Conservation (phyloP, 768 basidiomycete genomes). For the Boletellus sp. region DNA sequence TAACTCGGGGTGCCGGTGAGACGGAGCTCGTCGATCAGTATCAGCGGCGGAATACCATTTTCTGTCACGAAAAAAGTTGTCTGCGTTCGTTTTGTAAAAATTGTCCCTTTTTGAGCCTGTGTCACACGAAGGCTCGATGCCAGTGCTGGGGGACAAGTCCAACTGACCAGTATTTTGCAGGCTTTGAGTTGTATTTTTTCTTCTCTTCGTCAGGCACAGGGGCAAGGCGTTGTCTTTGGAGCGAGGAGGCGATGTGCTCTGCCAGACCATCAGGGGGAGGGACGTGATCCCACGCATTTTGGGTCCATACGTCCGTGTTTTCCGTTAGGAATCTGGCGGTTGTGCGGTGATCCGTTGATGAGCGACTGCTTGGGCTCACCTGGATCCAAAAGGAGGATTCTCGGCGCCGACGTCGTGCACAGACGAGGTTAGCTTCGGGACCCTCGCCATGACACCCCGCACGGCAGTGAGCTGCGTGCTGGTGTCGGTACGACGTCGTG, state of each 20-base stretch:
- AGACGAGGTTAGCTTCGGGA: conserved; percentile 49
- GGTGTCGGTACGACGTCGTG: not conserved
- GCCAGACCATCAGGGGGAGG: conserved; percentile 78
- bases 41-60: conserved; percentile 56
- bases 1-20: conserved; percentile 23
- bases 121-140: conserved; percentile 27
- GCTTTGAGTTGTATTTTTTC: conserved; percentile 66
- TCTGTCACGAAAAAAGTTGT: conserved; percentile 91
- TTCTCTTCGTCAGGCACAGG: conserved; percentile 78
- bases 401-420: conserved; percentile 55
- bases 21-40: not conserved
- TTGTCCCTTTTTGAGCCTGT: conserved; percentile 65
- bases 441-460: conserved; percentile 13
- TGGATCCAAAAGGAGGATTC: conserved; percentile 69
- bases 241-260: conserved; percentile 63
- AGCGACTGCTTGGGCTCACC: conserved; percentile 35
- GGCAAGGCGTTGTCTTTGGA: conserved; percentile 63
- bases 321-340: conserved; percentile 60
- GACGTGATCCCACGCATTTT: conserved; percentile 93
- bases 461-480: not conserved
- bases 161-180: conserved; percentile 66
- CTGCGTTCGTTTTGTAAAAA: conserved; percentile 83
- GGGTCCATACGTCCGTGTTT: conserved; percentile 72
- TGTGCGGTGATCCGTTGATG: not conserved
- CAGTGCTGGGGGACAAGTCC: conserved; percentile 27